phyloP scores from a whole-genome alignment of 306 rosid species.

The Amphicarpaea edgeworthii region DNA sequence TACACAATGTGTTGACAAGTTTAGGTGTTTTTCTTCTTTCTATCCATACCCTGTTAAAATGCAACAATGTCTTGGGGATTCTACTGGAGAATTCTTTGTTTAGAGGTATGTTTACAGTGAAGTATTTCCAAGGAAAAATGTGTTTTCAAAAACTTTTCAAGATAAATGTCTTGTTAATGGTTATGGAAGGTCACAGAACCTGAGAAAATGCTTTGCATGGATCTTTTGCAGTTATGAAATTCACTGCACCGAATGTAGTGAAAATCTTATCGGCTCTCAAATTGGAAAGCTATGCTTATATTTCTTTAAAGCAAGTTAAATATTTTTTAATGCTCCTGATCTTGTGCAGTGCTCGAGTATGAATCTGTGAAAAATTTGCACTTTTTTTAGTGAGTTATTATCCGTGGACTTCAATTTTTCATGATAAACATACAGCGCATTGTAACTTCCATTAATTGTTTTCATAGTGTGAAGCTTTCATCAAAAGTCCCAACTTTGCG shows the following conservation, averaged over 20 bases:
- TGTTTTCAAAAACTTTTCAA: background rate
- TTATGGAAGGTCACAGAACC: background rate
- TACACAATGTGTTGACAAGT: background rate
- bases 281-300: background rate
- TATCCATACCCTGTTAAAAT: background rate
- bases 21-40: background rate
- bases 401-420: background rate
- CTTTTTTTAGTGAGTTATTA: background rate
- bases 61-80: background rate
- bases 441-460: background rate
- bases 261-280: background rate
- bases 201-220: background rate
- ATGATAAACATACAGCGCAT: background rate
- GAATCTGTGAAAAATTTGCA: background rate
- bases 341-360: background rate
- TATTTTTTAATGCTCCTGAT: background rate
- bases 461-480: background rate
- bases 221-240: background rate
- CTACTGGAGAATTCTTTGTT: no score
- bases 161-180: background rate
- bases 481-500: background rate
- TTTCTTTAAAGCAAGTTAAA: no score
- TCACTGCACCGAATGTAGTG: background rate
- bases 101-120: background rate
- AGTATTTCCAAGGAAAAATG: background rate